Conservation (phyloP, 768 basidiomycete species). For the Termitomyces sp. region DNA sequence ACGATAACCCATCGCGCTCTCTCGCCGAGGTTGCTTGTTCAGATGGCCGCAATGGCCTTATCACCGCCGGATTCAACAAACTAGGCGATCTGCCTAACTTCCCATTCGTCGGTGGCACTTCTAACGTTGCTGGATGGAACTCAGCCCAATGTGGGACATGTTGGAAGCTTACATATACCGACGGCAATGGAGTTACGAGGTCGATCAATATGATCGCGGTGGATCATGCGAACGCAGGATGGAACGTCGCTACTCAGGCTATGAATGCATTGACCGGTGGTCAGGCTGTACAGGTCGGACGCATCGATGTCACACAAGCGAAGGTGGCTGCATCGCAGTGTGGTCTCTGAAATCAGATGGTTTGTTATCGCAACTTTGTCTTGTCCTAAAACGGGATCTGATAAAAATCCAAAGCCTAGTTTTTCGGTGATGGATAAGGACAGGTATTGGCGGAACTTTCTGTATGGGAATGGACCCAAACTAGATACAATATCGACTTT, state of each 20-base stretch:
- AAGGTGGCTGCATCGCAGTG: slow-evolving; percentile 18
- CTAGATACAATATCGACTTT: not conserved
- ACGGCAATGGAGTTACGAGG: slow-evolving; percentile 15
- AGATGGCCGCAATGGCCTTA: slow-evolving; percentile 41
- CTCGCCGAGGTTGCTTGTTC: slow-evolving; percentile 44
- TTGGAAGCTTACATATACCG: slow-evolving; percentile 46
- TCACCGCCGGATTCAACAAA: slow-evolving; percentile 33
- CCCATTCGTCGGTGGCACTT: slow-evolving; percentile 49
- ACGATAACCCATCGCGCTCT: slow-evolving; percentile 31
- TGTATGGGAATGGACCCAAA: not conserved
- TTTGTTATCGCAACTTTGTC: not conserved
- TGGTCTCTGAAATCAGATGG: slow-evolving; percentile 12
- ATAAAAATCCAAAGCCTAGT: not conserved
- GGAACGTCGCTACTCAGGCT: slow-evolving; percentile 24
- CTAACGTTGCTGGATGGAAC: slow-evolving; percentile 40
- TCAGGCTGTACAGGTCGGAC: slow-evolving; percentile 24
- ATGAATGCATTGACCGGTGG: slow-evolving; percentile 31
- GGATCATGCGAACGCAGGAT: slow-evolving; percentile 28
- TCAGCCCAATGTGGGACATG: slow-evolving; percentile 50
- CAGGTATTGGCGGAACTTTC: not conserved
- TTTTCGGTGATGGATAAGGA: not conserved
- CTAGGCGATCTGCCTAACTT: slow-evolving; percentile 47
- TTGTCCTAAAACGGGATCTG: not conserved
- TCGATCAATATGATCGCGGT: slow-evolving; percentile 44
- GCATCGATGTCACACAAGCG: slow-evolving; percentile 18